A percentile compares a stretch with the other conserved stretches of the same genome.
Evolutionary conservation across 139 green algal genomes (phyloP).

Genomic region (Yamagishiella unicocca): DNA sequence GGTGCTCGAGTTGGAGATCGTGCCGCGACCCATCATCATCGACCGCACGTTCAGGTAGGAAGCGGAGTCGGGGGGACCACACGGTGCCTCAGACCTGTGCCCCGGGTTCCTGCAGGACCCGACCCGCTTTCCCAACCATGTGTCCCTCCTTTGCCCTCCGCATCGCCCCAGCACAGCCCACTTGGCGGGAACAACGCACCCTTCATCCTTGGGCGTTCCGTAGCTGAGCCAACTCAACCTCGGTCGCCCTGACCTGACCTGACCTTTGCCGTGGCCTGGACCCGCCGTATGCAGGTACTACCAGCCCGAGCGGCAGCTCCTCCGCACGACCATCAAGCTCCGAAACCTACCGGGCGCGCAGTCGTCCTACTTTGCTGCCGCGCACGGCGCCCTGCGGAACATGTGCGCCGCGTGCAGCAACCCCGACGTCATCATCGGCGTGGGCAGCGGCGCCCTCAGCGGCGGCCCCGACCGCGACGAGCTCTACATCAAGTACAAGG

Average conservation of each 20-base stretch:
- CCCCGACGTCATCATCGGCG: slow-evolving; percentile 60
- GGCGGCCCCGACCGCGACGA: slow-evolving; percentile 55
- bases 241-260: neutral
- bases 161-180: neutral
- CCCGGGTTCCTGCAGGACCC: no score
- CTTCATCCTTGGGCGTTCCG: no score
- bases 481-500: slow-evolving; percentile 68
- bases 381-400: slow-evolving; percentile 34
- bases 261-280: no score
- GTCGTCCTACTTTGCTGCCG: slow-evolving; percentile 31
- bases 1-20: slow-evolving; percentile 70
- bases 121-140: neutral
- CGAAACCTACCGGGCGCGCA: slow-evolving; percentile 46
- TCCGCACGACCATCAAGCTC: slow-evolving; percentile 60
- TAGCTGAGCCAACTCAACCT: no score
- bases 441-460: slow-evolving; percentile 45
- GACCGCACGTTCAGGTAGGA: slow-evolving; percentile 70
- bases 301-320: slow-evolving; percentile 59
- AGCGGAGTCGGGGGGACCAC: no score
- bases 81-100: no score
- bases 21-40: slow-evolving; percentile 65
- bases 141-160: neutral
- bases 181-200: no score
- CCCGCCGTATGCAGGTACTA: slow-evolving; percentile 55
- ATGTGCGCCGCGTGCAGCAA: slow-evolving; percentile 52